A percentile compares a stretch with the other conserved stretches of the same genome.
Evolutionary conservation across 257 asterid species (phyloP).

Genomic region (Eucommia ulmoides): DNA sequence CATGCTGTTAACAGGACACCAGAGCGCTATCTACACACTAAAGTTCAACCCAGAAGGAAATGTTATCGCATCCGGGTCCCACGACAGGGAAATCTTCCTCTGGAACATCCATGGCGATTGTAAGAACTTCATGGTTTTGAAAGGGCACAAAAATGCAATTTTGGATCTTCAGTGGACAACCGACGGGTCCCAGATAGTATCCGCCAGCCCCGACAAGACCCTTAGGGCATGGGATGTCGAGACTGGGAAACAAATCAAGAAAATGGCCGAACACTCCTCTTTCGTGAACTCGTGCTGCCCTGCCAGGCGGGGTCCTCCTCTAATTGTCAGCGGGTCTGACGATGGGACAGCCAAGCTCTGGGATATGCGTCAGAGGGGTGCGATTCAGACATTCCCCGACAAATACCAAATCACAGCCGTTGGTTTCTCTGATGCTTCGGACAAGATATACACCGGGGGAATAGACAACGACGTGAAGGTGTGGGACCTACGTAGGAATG

Average conservation of each 20-base stretch:
- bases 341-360: slow-evolving; percentile 98
- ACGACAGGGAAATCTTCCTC: slow-evolving; percentile 79
- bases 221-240: slow-evolving; percentile 95
- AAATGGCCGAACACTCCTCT: slow-evolving; percentile 83
- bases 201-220: slow-evolving; percentile 93
- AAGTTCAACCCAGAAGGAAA: slow-evolving; percentile 89
- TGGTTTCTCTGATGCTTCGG: slow-evolving; percentile 92
- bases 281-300: slow-evolving; percentile 87
- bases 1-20: slow-evolving; percentile 85
- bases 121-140: slow-evolving; percentile 78
- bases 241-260: slow-evolving; percentile 86
- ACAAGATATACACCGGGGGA: slow-evolving; percentile 87
- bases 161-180: slow-evolving; percentile 89
- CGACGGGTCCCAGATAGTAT: slow-evolving; percentile 78
- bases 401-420: slow-evolving; percentile 96
- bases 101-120: slow-evolving; percentile 87
- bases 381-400: slow-evolving; percentile 90
- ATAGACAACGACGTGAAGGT: slow-evolving; percentile 87
- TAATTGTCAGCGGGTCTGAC: slow-evolving; percentile 91
- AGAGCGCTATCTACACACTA: slow-evolving; percentile 81
- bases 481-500: slow-evolving; percentile 88
- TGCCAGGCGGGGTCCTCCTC: slow-evolving; percentile 95
- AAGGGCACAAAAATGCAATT: slow-evolving; percentile 95
- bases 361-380: slow-evolving; percentile 99
- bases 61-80: slow-evolving; percentile 85